Evolutionary conservation across 164 flowering plant species (phyloP).

Genomic region (Vitis riparia): DNA sequence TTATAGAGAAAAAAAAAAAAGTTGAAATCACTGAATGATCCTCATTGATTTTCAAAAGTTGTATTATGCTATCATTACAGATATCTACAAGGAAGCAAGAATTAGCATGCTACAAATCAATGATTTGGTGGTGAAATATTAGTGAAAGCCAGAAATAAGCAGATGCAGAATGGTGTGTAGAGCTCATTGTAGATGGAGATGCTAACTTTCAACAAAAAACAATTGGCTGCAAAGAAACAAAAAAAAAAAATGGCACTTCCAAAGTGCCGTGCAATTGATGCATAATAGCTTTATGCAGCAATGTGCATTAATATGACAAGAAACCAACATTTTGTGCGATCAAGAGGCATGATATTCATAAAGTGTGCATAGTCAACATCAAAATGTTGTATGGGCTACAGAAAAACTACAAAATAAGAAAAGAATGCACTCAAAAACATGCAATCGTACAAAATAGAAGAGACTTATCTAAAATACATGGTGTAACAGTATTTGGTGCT

Average conservation of each 20-base stretch:
- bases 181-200: neutral
- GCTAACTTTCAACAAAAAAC: neutral
- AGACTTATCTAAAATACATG: neutral
- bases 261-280: neutral
- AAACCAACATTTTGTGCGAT: neutral
- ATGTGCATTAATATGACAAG: neutral
- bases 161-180: neutral
- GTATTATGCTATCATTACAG: too few relatives aligned
- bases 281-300: neutral
- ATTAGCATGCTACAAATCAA: neutral
- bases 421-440: neutral
- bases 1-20: too few relatives aligned
- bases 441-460: neutral
- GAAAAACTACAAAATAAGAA: neutral
- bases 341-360: neutral
- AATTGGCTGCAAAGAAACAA: neutral
- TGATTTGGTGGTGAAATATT: neutral
- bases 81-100: neutral
- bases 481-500: neutral
- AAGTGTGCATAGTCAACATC: neutral
- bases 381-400: neutral
- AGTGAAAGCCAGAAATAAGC: neutral
- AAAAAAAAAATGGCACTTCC: neutral
- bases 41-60: too few relatives aligned
- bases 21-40: too few relatives aligned